Conservation (phyloP, 768 basidiomycete genomes). For the Boletus subparvulus region DNA sequence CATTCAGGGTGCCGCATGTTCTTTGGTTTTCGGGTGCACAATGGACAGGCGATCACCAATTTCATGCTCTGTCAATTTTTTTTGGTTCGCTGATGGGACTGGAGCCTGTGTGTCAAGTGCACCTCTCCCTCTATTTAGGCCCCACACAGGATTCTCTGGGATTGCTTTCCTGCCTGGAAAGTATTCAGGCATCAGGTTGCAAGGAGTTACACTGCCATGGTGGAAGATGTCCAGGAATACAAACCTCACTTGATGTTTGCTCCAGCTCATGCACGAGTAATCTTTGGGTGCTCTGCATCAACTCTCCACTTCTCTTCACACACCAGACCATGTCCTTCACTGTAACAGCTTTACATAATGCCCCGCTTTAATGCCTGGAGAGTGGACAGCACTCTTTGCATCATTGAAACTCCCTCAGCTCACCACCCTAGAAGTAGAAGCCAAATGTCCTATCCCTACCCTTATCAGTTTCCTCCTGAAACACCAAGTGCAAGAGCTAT, state of each 20-base stretch:
- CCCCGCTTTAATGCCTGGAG: too few relatives aligned
- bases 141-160: not conserved
- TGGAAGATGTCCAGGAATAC: not conserved
- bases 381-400: too few relatives aligned
- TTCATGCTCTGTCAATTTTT: not conserved
- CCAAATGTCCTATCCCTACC: too few relatives aligned
- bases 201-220: not conserved
- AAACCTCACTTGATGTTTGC: not conserved
- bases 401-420: too few relatives aligned
- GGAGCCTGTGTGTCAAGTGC: not conserved
- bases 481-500: not conserved
- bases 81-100: not conserved
- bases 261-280: not conserved
- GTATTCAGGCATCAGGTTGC: not conserved
- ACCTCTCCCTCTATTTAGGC: not conserved
- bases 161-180: not conserved
- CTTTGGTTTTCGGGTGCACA: not conserved
- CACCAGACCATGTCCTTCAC: not conserved
- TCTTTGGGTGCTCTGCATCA: not conserved
- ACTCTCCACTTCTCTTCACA: not conserved
- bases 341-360: too few relatives aligned
- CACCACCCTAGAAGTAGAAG: too few relatives aligned
- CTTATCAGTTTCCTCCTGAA: too few relatives aligned
- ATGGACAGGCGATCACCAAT: not conserved
- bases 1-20: too few relatives aligned